Conservation (phyloP, 78 protist genomes). For the Tieghemostelium lacteum region DNA sequence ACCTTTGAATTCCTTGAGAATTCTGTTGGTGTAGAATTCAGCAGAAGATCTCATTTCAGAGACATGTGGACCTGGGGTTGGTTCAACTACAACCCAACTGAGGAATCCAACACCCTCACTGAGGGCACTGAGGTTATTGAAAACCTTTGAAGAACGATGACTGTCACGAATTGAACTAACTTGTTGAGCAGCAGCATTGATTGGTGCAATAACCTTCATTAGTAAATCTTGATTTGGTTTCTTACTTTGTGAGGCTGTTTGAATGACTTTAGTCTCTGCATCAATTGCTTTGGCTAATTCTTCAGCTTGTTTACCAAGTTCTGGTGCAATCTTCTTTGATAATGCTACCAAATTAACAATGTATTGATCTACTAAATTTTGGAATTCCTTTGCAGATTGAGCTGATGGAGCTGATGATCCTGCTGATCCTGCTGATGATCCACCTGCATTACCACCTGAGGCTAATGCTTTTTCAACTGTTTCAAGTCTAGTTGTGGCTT, state of each 20-base stretch:
- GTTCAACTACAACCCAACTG: slow-evolving; percentile 84
- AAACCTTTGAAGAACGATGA: slow-evolving; percentile 56
- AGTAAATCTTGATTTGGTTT: slow-evolving; percentile 76
- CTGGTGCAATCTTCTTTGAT: slow-evolving; percentile 57
- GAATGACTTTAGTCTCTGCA: slow-evolving; percentile 50
- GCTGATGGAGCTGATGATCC: slow-evolving; percentile 53
- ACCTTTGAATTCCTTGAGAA: slow-evolving; percentile 85
- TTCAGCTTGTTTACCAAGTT: slow-evolving; percentile 24
- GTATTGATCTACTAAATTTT: slow-evolving; percentile 58
- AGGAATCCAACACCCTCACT: slow-evolving; percentile 73
- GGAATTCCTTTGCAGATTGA: slow-evolving; percentile 76
- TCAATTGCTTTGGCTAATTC: slow-evolving; percentile 58
- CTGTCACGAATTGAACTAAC: slow-evolving; percentile 48
- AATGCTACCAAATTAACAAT: slow-evolving; percentile 53
- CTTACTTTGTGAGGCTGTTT: slow-evolving; percentile 52
- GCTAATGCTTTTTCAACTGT: slow-evolving; percentile 75
- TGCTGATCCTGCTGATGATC: slow-evolving; percentile 52
- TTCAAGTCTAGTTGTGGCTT: slow-evolving; percentile 66
- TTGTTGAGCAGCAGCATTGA: slow-evolving; percentile 40
- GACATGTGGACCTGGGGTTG: slow-evolving; percentile 89
- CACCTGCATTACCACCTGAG: slow-evolving; percentile 52
- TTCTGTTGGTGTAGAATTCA: slow-evolving; percentile 85
- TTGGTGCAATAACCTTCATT: slow-evolving; percentile 29
- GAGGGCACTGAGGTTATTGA: slow-evolving; percentile 79
- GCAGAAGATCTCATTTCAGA: slow-evolving; percentile 77